These are phyloP conservation scores for Saturnispora halmiae DNA, from an alignment of 805 yeast genomes.

Conservation along the genomic window DNA sequence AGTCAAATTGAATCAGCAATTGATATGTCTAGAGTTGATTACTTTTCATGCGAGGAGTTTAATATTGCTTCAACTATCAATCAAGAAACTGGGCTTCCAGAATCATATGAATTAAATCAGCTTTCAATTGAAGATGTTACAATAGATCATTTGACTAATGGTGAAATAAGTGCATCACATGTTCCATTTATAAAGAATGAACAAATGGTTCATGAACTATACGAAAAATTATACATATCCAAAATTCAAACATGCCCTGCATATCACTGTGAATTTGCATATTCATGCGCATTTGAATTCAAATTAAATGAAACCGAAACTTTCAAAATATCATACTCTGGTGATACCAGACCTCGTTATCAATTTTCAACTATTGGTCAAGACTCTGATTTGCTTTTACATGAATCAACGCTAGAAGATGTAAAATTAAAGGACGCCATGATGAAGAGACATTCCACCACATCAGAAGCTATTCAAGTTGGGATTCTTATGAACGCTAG, in stretches of 20 bases:
- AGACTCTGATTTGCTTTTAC: conserved; percentile 67
- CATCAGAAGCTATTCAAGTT: conserved; percentile 73
- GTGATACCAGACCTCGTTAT: conserved; percentile 83
- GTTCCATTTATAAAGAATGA: conserved; percentile 8
- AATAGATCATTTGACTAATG: conserved; percentile 3
- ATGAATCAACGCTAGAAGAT: conserved; percentile 89
- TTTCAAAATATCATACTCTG: conserved; percentile 81
- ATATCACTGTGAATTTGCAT: conserved; percentile 76
- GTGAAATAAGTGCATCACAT: conserved; percentile 3
- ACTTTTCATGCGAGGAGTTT: conserved; percentile 29
- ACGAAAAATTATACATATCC: conserved; percentile 34
- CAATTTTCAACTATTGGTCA: conserved; percentile 54
- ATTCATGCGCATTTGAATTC: conserved; percentile 51
- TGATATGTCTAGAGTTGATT: conserved; percentile 16
- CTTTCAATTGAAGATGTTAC: conserved; percentile 13
- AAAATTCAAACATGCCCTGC: conserved; percentile 61
- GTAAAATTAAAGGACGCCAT: conserved; percentile 68
- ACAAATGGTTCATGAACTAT: conserved; percentile 23
- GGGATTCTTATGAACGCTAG: conserved; percentile 63
- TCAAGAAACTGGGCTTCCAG: conserved; percentile 7
- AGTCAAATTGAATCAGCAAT: conserved; percentile 15
- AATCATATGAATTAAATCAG: conserved; percentile 16
- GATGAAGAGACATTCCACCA: conserved; percentile 77
- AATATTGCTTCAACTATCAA: conserved; percentile 7
- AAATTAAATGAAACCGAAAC: conserved; percentile 19